A percentile compares a stretch with the other conserved stretches of the same genome.
These are phyloP conservation scores for Starmerella stigmatis DNA, from an alignment of 805 yeast species.

Conservation along the genomic window DNA sequence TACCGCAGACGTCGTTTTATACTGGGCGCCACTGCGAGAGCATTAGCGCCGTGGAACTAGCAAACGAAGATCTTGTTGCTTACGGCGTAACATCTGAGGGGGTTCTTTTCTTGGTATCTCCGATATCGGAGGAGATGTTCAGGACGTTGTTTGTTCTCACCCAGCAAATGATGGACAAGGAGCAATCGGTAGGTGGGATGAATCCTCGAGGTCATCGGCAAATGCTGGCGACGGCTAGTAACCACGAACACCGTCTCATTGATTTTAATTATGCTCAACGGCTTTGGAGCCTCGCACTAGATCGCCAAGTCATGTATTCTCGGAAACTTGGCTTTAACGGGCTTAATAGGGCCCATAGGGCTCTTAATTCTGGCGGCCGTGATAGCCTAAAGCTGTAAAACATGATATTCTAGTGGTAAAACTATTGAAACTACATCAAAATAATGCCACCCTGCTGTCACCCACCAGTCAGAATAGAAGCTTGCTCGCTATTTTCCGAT, in stretches of 20 bases:
- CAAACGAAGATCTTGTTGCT: constrained; percentile 35
- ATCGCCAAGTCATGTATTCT: constrained; percentile 24
- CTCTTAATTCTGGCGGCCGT: constrained; percentile 18
- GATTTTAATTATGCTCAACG: constrained; percentile 26
- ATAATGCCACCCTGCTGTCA: too few relatives aligned
- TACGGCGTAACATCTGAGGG: constrained; percentile 76
- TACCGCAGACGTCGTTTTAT: constrained; percentile 61
- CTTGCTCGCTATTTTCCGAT: too few relatives aligned
- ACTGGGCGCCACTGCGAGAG: constrained; percentile 41
- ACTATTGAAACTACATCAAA: too few relatives aligned
- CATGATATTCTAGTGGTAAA: background rate
- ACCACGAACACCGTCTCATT: constrained; percentile 23
- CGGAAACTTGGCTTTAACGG: constrained; percentile 28
- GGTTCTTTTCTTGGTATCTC: constrained; percentile 59
- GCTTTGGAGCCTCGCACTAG: constrained; percentile 25
- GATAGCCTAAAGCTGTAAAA: constrained; percentile 12
- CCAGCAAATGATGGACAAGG: constrained; percentile 75
- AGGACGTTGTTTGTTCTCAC: constrained; percentile 75
- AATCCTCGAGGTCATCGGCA: constrained; percentile 46
- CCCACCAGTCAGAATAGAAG: too few relatives aligned
- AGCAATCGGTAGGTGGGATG: constrained; percentile 61
- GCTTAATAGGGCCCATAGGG: constrained; percentile 23
- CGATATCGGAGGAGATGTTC: constrained; percentile 64
- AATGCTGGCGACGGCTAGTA: constrained; percentile 10
- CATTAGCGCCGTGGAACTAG: constrained; percentile 27